A percentile compares a stretch with the other conserved stretches of the same genome.
Conservation (phyloP, 2,329 filamentous ascomycete genomes). For the Myriosclerotinia curreyana region DNA sequence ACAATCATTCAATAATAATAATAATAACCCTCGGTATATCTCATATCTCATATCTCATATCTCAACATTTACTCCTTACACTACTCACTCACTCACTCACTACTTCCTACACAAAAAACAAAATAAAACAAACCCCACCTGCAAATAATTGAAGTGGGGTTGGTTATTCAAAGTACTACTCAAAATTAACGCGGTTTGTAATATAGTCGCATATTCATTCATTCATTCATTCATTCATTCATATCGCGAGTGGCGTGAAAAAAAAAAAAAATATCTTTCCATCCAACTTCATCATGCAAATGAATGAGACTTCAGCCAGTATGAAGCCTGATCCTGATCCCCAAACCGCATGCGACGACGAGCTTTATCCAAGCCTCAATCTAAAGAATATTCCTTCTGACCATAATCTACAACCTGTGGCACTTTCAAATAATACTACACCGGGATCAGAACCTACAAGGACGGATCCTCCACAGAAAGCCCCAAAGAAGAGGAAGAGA, state of each 20-base stretch:
- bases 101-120: no score
- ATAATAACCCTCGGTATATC: no score
- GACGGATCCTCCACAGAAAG: conserved; percentile 26
- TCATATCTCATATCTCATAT: no score
- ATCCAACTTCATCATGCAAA: conserved; percentile 57
- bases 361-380: conserved; percentile 17
- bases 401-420: conserved; percentile 22
- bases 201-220: no score
- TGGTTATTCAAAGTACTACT: no score
- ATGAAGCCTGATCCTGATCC: conserved; percentile 7
- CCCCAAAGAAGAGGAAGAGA: conserved; percentile 53
- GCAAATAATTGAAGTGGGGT: no score
- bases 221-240: neutral
- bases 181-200: no score
- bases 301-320: conserved; percentile 45
- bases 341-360: conserved; percentile 11
- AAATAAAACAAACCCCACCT: no score
- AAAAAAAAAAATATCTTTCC: no score
- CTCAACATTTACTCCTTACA: no score
- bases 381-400: conserved; percentile 8
- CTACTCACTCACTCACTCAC: no score
- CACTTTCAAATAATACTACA: neutral
- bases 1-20: no score
- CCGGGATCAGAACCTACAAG: neutral
- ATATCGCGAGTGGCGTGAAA: conserved; percentile 50